Evolutionary conservation across 106 monocot genomes (phyloP).

Genomic region (Narthecium ossifragum): DNA sequence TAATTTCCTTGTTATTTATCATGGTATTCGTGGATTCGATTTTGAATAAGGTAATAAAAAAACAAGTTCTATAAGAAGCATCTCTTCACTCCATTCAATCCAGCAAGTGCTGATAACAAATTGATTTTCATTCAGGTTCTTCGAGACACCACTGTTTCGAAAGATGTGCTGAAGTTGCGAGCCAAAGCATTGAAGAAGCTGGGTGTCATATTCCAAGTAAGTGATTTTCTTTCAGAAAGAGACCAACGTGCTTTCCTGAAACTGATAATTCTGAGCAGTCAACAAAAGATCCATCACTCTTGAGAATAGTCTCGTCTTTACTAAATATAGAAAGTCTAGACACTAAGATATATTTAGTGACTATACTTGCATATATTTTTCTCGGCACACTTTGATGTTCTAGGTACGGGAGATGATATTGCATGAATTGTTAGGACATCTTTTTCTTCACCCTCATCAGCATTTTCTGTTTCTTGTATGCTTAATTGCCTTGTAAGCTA

Average conservation of each 20-base stretch:
- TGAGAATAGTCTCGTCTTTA: background rate
- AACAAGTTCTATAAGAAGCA: background rate
- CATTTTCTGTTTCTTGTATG: too few relatives aligned
- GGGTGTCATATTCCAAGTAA: constrained; percentile 73
- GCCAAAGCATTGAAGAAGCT: constrained; percentile 61
- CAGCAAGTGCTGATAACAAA: background rate
- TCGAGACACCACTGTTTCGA: constrained; percentile 37
- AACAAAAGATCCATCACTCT: too few relatives aligned
- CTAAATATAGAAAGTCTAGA: background rate
- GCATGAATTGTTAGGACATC: too few relatives aligned
- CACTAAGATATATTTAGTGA: background rate
- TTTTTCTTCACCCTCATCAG: too few relatives aligned
- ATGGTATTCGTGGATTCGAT: background rate
- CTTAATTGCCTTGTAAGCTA: too few relatives aligned
- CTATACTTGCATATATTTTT: too few relatives aligned
- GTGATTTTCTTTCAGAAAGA: constrained; percentile 1
- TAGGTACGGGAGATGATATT: too few relatives aligned
- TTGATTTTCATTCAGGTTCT: constrained; percentile 38
- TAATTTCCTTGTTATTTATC: background rate
- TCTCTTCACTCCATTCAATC: background rate
- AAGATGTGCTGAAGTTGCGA: constrained; percentile 51
- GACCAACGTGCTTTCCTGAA: too few relatives aligned
- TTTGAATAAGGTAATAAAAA: background rate
- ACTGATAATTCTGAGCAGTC: too few relatives aligned
- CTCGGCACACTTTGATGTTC: too few relatives aligned